Percentiles rank a stretch among this genome's conserved stretches.
These are phyloP conservation scores for Phytomonas sp. DNA, from an alignment of 208 protist species.

Conservation along the genomic window DNA sequence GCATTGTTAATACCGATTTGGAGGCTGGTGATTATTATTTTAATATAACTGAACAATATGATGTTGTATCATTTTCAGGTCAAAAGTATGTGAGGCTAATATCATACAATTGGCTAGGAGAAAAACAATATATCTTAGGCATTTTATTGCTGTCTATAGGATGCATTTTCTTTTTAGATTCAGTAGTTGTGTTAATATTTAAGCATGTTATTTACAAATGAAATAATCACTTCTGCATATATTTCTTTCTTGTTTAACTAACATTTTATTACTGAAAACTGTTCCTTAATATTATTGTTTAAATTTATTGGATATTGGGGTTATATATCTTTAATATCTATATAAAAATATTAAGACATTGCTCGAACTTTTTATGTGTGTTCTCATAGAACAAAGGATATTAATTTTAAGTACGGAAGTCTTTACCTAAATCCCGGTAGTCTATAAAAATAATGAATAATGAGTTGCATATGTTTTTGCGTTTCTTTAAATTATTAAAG, in stretches of 20 bases:
- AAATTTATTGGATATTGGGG: conserved; percentile 1
- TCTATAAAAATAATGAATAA: not conserved
- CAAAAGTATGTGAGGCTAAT: conserved; percentile 91
- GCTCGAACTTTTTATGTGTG: not conserved
- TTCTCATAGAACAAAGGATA: conserved; percentile 16
- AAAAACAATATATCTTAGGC: conserved; percentile 88
- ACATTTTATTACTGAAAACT: not conserved
- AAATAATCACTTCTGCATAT: conserved; percentile 1
- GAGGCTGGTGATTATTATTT: conserved; percentile 86
- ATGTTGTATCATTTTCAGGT: conserved; percentile 77
- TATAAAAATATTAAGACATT: not conserved
- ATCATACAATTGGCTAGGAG: conserved; percentile 92
- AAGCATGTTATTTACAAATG: conserved; percentile 13
- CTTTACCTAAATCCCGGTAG: not conserved
- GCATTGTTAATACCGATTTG: conserved; percentile 81
- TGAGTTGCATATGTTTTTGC: not conserved
- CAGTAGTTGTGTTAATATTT: conserved; percentile 20
- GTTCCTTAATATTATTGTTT: not conserved
- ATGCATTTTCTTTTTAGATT: conserved; percentile 44
- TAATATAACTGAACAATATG: conserved; percentile 85
- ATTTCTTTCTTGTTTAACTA: not conserved
- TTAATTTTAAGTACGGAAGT: not conserved
- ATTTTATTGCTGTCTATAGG: conserved; percentile 90
- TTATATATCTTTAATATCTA: conserved; percentile 3
- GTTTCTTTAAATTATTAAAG: not conserved